Evolutionary conservation across 176 grass and related monocot species (phyloP), one percentile per base, ranked within the genome.

Genomic region (Elaeis guineensis): DNA sequence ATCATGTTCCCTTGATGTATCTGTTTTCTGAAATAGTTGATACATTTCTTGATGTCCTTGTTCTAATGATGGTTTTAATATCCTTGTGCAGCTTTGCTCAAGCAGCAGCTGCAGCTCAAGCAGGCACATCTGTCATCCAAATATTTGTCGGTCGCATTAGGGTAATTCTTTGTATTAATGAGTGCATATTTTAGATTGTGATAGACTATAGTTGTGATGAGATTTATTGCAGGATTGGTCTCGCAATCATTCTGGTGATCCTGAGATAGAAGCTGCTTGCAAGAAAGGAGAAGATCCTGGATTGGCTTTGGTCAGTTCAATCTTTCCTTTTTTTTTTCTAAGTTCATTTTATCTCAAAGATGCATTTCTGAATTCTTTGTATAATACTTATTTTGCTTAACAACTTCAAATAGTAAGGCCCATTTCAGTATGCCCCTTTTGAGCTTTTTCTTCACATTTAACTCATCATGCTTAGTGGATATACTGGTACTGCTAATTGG

Each of bases 71-170:
- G 11, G 35, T 15, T 69, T 75, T 25, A 58, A 59, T 17, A 74
- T 69, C 74, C 49, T 61, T 74, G 48, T 76, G 65, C 73, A 98
- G 93, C 71, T 98, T 98, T 78, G 75, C 84, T 71, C 93, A 92
- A 89, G 93, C 87, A 72, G 83, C 92, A 54, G 92, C 87, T 55
- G 92, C 93, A 73, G 93, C 87, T 30, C 87, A 98, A 73, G 93
- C 93, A 63, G 87, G 93, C 67, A 78, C 93, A 70, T 98, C 93
- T 54, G 93, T 98, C 29, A 77, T 92, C 57, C 93, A 98, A 54
- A 92, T 98, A 71, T 98, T 92, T 81, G 87, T 98, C 54, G 93
- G 93, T 11, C 80, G 93, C 12, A 70, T 98, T 70, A 86, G 93
- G 84, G 93, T 98, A 89, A 77, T 67, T 67, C 65, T 52, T 39